Conservation (phyloP, 2,329 filamentous ascomycete genomes). For the Stagonosporopsis rhizophila region DNA sequence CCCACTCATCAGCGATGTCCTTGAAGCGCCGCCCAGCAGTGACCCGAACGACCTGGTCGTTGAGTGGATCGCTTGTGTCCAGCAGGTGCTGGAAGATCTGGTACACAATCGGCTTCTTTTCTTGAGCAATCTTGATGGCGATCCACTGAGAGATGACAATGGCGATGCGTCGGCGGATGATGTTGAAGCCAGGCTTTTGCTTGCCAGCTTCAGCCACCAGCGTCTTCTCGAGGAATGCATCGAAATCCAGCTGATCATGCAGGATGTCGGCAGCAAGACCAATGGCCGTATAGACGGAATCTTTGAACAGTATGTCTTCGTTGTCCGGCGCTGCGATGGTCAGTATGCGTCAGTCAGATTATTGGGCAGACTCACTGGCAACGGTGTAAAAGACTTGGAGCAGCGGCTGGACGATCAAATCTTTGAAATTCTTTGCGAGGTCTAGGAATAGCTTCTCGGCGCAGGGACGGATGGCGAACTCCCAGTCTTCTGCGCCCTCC, state of each 20-base stretch:
- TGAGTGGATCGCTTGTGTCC: conserved; percentile 75
- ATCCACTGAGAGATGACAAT: conserved; percentile 93
- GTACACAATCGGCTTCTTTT: conserved; percentile 77
- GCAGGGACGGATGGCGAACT: conserved; percentile 90
- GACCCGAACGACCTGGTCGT: conserved; percentile 90
- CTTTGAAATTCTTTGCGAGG: conserved; percentile 86
- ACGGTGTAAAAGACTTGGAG: conserved; percentile 83
- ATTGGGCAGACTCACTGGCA: conserved; percentile 60
- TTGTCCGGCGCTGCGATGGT: conserved; percentile 59
- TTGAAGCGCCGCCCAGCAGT: conserved; percentile 88
- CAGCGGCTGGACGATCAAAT: conserved; percentile 78
- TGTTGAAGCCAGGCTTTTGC: conserved; percentile 71
- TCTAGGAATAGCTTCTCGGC: conserved; percentile 94
- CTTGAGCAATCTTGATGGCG: conserved; percentile 73
- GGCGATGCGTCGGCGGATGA: conserved; percentile 84
- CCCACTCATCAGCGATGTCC: conserved; percentile 81
- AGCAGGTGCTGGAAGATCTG: conserved; percentile 89
- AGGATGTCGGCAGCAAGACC: conserved; percentile 83
- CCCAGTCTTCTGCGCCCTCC: conserved; percentile 80
- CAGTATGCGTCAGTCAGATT: conserved; percentile 13
- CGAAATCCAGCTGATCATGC: conserved; percentile 79
- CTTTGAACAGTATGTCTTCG: conserved; percentile 81
- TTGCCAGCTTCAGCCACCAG: conserved; percentile 81
- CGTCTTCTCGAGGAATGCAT: conserved; percentile 75
- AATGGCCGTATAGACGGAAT: conserved; percentile 93